These are phyloP conservation scores for Camellia lanceoleosa DNA, from an alignment of 148 eudicot species.

Conservation along the genomic window DNA sequence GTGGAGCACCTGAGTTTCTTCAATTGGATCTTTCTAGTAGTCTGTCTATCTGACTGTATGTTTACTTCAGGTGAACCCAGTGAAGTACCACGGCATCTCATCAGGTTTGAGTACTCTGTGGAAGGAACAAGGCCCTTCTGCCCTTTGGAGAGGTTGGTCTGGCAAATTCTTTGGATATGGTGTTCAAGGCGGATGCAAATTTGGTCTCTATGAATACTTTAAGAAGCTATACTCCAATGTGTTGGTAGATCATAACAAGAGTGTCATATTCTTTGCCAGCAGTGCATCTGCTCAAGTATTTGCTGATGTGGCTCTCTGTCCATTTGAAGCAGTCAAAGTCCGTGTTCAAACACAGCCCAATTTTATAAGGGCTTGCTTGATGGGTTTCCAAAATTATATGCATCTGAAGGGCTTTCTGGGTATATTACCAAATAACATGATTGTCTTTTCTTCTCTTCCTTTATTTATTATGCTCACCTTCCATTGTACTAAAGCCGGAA, in stretches of 20 bases:
- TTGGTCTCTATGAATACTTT: constrained; percentile 91
- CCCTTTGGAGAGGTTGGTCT: constrained; percentile 99
- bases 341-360: constrained; percentile 76
- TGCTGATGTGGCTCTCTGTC: constrained; percentile 88
- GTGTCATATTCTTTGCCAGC: constrained; percentile 72
- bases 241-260: constrained; percentile 62
- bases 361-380: constrained; percentile 86
- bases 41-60: background rate
- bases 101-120: constrained; percentile 63
- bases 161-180: constrained; percentile 94
- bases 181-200: constrained; percentile 83
- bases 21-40: background rate
- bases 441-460: background rate
- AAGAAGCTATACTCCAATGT: constrained; percentile 72
- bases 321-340: constrained; percentile 89
- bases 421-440: constrained; percentile 19
- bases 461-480: background rate
- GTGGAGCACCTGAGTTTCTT: background rate
- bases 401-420: constrained; percentile 77
- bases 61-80: constrained; percentile 60
- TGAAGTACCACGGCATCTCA: constrained; percentile 59
- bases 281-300: constrained; percentile 96
- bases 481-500: background rate
- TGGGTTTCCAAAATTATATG: constrained; percentile 86
- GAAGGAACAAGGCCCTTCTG: constrained; percentile 76